Conservation (phyloP, 306 rosid species). For the Begonia fuchsioides region DNA sequence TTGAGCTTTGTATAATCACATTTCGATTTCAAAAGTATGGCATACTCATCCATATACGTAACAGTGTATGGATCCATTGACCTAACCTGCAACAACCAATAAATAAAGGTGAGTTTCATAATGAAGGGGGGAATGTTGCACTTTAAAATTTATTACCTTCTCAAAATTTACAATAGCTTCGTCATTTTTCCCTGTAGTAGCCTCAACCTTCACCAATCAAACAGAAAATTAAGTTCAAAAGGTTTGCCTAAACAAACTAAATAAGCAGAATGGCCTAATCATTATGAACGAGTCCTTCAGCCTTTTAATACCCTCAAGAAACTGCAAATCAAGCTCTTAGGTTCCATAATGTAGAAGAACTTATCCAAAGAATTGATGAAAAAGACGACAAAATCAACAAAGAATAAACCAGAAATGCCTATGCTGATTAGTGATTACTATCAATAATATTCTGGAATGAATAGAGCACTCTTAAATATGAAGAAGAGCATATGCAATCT, state of each 20-base stretch:
- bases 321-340: too few relatives aligned
- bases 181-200: constrained; percentile 84
- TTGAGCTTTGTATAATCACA: constrained; percentile 77
- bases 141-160: constrained; percentile 32
- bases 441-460: too few relatives aligned
- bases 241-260: neutral
- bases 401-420: too few relatives aligned
- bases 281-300: too few relatives aligned
- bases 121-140: too few relatives aligned
- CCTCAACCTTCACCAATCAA: constrained; percentile 67
- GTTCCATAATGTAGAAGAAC: too few relatives aligned
- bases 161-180: constrained; percentile 92
- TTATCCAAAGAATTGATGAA: too few relatives aligned
- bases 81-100: constrained; percentile 57
- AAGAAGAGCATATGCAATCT: neutral
- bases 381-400: too few relatives aligned
- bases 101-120: constrained; percentile 2
- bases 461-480: too few relatives aligned
- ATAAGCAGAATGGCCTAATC: too few relatives aligned
- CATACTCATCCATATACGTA: constrained; percentile 98
- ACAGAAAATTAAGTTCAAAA: constrained; percentile 9
- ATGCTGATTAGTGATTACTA: too few relatives aligned
- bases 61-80: constrained; percentile 73
- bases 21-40: constrained; percentile 87
- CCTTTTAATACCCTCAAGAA: too few relatives aligned